Conservation (phyloP, 805 yeast species). For the Helenozyma rhizophorensis region DNA sequence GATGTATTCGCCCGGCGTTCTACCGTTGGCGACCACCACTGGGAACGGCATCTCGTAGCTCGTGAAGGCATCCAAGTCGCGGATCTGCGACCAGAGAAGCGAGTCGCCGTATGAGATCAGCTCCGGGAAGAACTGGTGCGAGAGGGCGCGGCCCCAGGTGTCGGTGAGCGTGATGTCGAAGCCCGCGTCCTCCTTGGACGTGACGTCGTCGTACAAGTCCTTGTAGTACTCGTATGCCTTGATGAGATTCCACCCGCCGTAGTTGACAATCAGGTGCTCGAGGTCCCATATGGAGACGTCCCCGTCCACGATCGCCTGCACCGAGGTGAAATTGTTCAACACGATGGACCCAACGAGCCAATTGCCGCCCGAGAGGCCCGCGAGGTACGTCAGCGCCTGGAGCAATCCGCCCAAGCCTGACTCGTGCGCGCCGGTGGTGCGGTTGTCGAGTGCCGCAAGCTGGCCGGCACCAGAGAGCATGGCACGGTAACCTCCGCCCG, state of each 20-base stretch:
- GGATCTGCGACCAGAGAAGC: conserved; percentile 29
- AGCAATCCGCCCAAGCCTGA: conserved; percentile 18
- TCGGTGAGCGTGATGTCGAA: conserved; percentile 36
- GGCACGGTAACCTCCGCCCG: conserved; percentile 92
- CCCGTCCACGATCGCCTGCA: conserved; percentile 30
- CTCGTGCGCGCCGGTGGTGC: conserved; percentile 41
- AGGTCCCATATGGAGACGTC: conserved; percentile 34
- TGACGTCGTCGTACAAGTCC: conserved; percentile 24
- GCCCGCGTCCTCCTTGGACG: conserved; percentile 34
- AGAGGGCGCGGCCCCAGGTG: conserved; percentile 40
- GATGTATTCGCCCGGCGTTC: conserved; percentile 29
- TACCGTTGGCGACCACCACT: conserved; percentile 34
- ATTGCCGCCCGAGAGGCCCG: conserved; percentile 36
- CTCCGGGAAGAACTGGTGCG: conserved; percentile 34
- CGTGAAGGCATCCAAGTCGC: conserved; percentile 20
- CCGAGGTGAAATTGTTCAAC: conserved; percentile 55
- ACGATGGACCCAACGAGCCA: conserved; percentile 65
- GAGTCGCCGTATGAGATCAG: conserved; percentile 24
- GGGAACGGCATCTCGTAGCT: conserved; percentile 38
- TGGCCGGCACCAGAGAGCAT: conserved; percentile 86
- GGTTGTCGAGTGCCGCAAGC: conserved; percentile 70
- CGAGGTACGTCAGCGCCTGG: conserved; percentile 16
- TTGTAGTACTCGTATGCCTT: conserved; percentile 20
- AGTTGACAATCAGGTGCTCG: conserved; percentile 18
- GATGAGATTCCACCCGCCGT: conserved; percentile 22